phyloP scores from a whole-genome alignment of 352 stramenopile genomes.

The Phytophthora chlamydospora region DNA sequence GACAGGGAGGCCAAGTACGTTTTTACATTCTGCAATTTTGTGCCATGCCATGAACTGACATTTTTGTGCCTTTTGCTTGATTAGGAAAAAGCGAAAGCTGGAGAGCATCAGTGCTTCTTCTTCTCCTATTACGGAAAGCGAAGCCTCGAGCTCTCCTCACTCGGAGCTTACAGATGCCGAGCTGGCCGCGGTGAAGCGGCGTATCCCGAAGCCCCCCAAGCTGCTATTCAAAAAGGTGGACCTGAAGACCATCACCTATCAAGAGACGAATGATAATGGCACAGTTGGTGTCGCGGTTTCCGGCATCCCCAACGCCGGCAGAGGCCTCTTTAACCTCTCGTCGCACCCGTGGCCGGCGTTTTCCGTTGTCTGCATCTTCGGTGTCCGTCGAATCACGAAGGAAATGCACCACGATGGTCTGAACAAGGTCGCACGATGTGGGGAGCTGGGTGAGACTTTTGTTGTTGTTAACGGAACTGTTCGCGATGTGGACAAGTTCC shows the following conservation, averaged over 20 bases:
- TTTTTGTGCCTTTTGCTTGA: conserved; percentile 11
- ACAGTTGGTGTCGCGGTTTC: conserved; percentile 85
- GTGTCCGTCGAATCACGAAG: conserved; percentile 84
- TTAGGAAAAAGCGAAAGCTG: conserved; percentile 80
- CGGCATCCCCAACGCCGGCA: conserved; percentile 82
- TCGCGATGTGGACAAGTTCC: conserved; percentile 88
- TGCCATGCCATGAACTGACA: conserved; percentile 17
- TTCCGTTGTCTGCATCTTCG: conserved; percentile 90
- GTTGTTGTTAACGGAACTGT: conserved; percentile 88
- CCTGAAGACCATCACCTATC: conserved; percentile 83
- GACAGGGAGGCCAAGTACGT: conserved; percentile 79
- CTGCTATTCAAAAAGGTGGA: conserved; percentile 88
- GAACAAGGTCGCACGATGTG: conserved; percentile 87
- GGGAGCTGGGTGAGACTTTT: conserved; percentile 87
- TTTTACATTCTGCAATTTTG: background rate
- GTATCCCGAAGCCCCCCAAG: conserved; percentile 85
- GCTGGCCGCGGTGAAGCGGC: conserved; percentile 76
- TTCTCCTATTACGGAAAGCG: conserved; percentile 67
- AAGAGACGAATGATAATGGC: conserved; percentile 88
- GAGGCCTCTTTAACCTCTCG: conserved; percentile 86
- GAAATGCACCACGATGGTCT: conserved; percentile 88
- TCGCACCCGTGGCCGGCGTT: conserved; percentile 83
- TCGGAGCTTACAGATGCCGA: conserved; percentile 83
- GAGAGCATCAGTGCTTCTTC: conserved; percentile 52
- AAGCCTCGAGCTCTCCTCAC: conserved; percentile 68